Base-by-base conservation (phyloP, 768 basidiomycete species). In the Boletus pseudo-olivaceus region DNA sequence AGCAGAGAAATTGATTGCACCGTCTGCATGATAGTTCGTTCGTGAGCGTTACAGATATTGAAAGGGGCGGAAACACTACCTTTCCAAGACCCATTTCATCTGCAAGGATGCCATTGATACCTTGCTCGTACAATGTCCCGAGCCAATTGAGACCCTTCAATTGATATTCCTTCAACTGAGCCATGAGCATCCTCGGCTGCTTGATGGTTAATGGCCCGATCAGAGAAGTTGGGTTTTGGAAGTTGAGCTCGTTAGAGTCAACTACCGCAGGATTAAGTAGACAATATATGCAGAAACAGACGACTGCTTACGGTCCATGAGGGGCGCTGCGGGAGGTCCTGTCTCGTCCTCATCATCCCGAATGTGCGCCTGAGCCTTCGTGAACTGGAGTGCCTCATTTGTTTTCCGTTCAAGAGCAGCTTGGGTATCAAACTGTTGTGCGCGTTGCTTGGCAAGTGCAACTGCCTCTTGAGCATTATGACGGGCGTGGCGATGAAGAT, bases 61-160 rank as follows among this genome's bases (percentile, higher is more conserved):
- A 48, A 35, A 37, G 20, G 37, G 27, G 58, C 72, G 4, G 5
- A 20, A 20, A 43, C n/a, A 9, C 34, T 54, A 84, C 90, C 80
- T 93, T 93, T 59, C 90, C 90, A 10, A 93, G 82, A 73, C 94
- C 94, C 96, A 98, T 98, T 74, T 99, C 97, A 67, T 99, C 97
- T 2, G 97, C 97, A 20, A 99, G 81, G 63, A 99, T 99, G 45
- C 97, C 97, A 66, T 99, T 99, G 79, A 98, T 98, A 42, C 97
- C 97, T 71, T 98, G 96, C 68, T 98, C 97, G 65, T 98, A 99
- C 20, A 99, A 76, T 15, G 95, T 97, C 17, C 88, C 97, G 26
- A 99, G 77, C 97, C 97, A 99, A 59, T 97, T 98, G 33, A 99
- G 78, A 58, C 97, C 97, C 66, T 98, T 98, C 53, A 99, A 72